These are phyloP conservation scores for Echeveria elegans DNA, from an alignment of 164 flowering plant genomes.

Conservation along the genomic window DNA sequence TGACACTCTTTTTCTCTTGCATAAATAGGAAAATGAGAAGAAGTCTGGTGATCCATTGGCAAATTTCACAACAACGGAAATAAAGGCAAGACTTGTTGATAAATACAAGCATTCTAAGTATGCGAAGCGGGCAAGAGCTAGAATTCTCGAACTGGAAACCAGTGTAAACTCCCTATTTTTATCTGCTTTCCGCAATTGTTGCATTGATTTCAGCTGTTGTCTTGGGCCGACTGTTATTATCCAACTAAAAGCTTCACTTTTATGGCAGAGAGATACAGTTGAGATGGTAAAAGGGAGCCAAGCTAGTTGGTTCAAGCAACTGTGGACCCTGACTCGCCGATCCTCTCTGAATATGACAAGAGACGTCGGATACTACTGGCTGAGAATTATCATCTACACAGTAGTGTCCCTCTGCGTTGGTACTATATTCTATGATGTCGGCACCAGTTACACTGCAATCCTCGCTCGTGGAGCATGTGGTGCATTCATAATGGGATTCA, in stretches of 20 bases:
- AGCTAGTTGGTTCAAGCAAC: slow-evolving; percentile 16
- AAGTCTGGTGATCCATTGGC: slow-evolving; percentile 45
- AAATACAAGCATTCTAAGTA: slow-evolving; percentile 49
- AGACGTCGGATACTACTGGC: slow-evolving; percentile 39
- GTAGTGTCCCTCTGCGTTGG: slow-evolving; percentile 22
- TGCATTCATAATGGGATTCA: slow-evolving; percentile 13
- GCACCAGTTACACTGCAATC: slow-evolving; percentile 11
- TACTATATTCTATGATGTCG: slow-evolving; percentile 37
- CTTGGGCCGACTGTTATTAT: not conserved
- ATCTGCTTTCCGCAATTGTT: not conserved
- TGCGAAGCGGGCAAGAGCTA: slow-evolving; percentile 27
- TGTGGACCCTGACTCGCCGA: slow-evolving; percentile 19
- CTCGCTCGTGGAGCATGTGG: slow-evolving; percentile 8
- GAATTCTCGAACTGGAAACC: slow-evolving; percentile 33
- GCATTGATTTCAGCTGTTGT: not conserved
- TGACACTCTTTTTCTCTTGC: not conserved
- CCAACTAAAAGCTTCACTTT: not conserved
- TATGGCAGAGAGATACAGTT: not conserved
- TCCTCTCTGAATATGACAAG: slow-evolving; percentile 15
- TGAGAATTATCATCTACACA: slow-evolving; percentile 15
- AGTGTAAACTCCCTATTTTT: slow-evolving; percentile 22
- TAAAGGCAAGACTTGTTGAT: slow-evolving; percentile 48
- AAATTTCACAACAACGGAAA: slow-evolving; percentile 47
- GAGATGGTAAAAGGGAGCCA: slow-evolving; percentile 7
- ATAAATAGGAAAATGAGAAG: slow-evolving; percentile 3